Evolutionary conservation across 1,139 yeast genomes (phyloP).

Genomic region (Sugiyamaella pinicola): DNA sequence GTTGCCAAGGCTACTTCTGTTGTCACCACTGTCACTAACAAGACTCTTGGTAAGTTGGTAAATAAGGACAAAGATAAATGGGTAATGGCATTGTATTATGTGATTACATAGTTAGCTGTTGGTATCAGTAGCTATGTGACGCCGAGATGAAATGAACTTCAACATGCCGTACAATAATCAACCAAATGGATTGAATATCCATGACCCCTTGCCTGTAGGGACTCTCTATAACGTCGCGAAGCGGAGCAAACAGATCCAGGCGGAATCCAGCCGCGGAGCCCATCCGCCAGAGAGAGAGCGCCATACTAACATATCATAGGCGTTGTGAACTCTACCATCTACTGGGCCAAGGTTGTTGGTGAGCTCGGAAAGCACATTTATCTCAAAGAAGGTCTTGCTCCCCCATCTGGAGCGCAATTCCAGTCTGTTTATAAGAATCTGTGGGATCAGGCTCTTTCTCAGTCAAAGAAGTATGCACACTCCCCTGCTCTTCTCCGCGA

Average conservation of each 20-base stretch:
- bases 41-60: constrained; percentile 48
- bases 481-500: constrained; percentile 39
- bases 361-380: constrained; percentile 90
- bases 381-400: constrained; percentile 89
- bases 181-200: no score
- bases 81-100: no score
- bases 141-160: no score
- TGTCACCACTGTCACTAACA: constrained; percentile 54
- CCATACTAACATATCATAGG: constrained; percentile 18
- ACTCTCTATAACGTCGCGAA: no score
- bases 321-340: constrained; percentile 43
- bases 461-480: constrained; percentile 46
- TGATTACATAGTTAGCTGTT: no score
- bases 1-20: constrained; percentile 39
- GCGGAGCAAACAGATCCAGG: no score
- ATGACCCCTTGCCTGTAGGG: no score
- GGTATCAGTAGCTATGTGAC: no score
- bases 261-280: no score
- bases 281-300: no score
- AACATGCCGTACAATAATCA: no score
- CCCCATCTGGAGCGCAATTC: constrained; percentile 80
- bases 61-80: no score
- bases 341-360: constrained; percentile 88
- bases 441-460: constrained; percentile 53
- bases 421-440: constrained; percentile 69